These are phyloP conservation scores for Eucalyptus tenuipes DNA, from an alignment of 345 rosid species.

Conservation along the genomic window DNA sequence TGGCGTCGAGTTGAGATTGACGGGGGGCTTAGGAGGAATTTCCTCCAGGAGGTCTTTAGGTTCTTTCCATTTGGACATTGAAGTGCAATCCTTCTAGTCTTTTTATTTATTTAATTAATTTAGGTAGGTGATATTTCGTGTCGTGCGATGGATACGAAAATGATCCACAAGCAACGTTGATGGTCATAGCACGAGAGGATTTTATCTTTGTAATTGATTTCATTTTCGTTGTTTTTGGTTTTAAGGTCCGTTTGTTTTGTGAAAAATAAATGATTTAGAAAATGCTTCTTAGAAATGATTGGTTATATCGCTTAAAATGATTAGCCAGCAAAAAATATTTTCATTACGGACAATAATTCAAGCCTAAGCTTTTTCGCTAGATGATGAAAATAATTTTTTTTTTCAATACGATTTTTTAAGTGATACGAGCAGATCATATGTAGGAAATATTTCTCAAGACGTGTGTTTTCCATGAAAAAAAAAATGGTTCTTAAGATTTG, in stretches of 20 bases:
- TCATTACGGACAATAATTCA: not conserved
- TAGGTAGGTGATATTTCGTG: not conserved
- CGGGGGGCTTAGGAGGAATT: not conserved
- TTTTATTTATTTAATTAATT: not conserved
- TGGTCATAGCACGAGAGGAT: not conserved
- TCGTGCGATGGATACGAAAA: not conserved
- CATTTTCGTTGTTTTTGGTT: not conserved
- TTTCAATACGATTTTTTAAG: too few relatives aligned
- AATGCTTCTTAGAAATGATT: too few relatives aligned
- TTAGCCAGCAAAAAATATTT: too few relatives aligned
- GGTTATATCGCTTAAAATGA: not conserved
- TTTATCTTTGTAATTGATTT: not conserved
- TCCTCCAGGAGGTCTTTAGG: not conserved
- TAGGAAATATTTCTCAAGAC: not conserved
- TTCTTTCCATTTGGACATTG: not conserved
- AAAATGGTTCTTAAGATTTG: not conserved
- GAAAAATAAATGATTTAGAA: too few relatives aligned
- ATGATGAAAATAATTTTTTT: not conserved
- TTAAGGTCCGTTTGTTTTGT: not conserved
- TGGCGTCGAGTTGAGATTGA: not conserved
- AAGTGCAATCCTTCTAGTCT: not conserved
- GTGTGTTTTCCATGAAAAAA: not conserved
- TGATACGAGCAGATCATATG: fast-evolving
- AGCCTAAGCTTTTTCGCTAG: too few relatives aligned
- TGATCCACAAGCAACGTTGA: not conserved